Conservation (phyloP, 2,329 filamentous ascomycete genomes). For the Monosporascus sp. region DNA sequence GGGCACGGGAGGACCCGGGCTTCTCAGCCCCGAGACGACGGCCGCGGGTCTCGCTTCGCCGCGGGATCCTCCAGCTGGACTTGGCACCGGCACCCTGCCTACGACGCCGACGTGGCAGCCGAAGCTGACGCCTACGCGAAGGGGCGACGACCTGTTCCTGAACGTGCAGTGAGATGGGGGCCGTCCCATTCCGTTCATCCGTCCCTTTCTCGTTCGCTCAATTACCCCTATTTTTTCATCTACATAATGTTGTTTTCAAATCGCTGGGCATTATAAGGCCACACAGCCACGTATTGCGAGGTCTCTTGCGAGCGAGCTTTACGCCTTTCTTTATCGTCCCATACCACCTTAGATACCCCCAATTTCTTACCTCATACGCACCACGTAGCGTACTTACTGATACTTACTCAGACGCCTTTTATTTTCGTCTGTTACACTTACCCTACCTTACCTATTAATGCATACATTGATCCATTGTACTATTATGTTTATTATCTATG, state of each 20-base stretch:
- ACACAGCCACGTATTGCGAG: too few relatives aligned
- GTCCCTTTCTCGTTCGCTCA: neutral
- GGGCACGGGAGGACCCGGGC: constrained; percentile 2
- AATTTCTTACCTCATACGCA: neutral
- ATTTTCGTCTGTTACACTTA: neutral
- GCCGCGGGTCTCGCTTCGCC: constrained; percentile 13
- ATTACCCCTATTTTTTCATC: neutral
- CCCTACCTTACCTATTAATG: neutral
- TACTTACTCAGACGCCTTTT: neutral
- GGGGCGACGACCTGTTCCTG: constrained; percentile 61
- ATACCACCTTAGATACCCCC: neutral
- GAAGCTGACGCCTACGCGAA: constrained; percentile 60
- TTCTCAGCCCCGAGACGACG: constrained; percentile 16
- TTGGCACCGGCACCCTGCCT: constrained; percentile 27
- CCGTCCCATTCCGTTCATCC: neutral
- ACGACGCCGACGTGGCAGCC: constrained; percentile 57
- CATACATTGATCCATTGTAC: neutral
- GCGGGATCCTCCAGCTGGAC: constrained; percentile 1
- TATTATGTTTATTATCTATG: neutral
- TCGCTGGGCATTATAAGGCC: neutral
- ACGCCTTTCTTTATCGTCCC: too few relatives aligned
- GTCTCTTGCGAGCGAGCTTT: neutral
- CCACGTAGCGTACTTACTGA: neutral
- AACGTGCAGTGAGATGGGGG: constrained; percentile 41
- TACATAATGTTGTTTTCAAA: neutral